Evolutionary conservation across 441 rosid genomes (phyloP).

Genomic region (Populus hybrid): DNA sequence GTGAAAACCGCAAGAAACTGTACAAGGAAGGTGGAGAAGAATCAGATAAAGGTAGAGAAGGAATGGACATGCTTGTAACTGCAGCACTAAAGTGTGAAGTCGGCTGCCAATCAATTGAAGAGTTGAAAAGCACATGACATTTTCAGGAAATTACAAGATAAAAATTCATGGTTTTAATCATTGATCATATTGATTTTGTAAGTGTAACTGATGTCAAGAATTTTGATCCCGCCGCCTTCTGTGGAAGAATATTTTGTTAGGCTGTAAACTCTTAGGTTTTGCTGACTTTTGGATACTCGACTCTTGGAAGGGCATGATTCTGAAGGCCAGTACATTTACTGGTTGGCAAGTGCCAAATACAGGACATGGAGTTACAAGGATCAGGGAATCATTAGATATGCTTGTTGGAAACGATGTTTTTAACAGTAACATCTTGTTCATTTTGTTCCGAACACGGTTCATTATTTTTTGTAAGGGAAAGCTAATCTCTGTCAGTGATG

Average conservation of each 20-base stretch:
- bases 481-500: constrained; percentile 10
- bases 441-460: constrained; percentile 13
- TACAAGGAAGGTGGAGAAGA: constrained; percentile 24
- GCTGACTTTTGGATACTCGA: constrained; percentile 26
- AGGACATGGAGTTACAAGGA: constrained; percentile 1
- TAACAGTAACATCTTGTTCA: constrained; percentile 6
- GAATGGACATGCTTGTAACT: constrained; percentile 75
- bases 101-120: constrained; percentile 18
- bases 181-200: constrained; percentile 13
- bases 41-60: constrained; percentile 45
- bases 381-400: constrained; percentile 13
- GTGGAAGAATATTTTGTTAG: constrained; percentile 26
- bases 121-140: constrained; percentile 10
- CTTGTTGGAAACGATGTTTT: constrained; percentile 13
- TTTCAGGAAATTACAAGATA: neutral
- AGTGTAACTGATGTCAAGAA: constrained; percentile 7
- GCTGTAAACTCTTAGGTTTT: constrained; percentile 30
- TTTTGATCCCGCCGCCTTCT: constrained; percentile 20
- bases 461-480: constrained; percentile 12
- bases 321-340: constrained; percentile 22
- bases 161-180: neutral
- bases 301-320: constrained; percentile 8
- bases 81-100: constrained; percentile 49
- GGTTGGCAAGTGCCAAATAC: constrained; percentile 17
- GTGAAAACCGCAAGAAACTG: constrained; percentile 11